Base-by-base conservation (phyloP, 768 basidiomycete genomes). In the Amanita jacksonii region DNA sequence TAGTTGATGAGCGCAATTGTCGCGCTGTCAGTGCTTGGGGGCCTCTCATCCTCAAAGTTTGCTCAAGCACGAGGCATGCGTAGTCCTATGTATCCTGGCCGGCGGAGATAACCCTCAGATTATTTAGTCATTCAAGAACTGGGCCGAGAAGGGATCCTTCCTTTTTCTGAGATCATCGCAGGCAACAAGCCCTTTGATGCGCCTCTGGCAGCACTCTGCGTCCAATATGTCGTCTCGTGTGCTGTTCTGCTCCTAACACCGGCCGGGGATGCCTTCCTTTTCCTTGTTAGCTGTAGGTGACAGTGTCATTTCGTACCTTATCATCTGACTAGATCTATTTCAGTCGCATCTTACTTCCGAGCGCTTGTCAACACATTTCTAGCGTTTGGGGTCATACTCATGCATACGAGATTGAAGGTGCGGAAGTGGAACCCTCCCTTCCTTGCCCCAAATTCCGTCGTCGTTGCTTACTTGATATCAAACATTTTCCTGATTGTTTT, bases 191-290 rank as follows among this genome's bases (percentile, higher is more conserved):
- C 81, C 0, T 81, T 77, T 58, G 65, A 70, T 44, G 72, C 79
- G 1, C 83, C 83, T 0, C 53, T 77, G 8, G 64, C 69, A 2
- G 79, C 78, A 0, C 63, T 84, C 4, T 61, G 65, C n/a, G 58
- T 73, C 4, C 76, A 76, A 55, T 73, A 61, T 44, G 61, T 15
- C 36, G 9, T 15, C 24, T 28, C 18, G 16, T 37, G 8, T 16
- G 57, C 65, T 27, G 56, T 67, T 32, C 62, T 68, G 16, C 60
- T 68, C 43, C 57, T 57, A 9, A 57, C 67, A 0, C 82, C 82
- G 0, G 69, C 79, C 0, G 81, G 81, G 6, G 81, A 83, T 48
- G 79, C 79, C 0, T 85, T 79, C 54, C 68, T 70, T 43, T 79
- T 85, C 57, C 67, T 76, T 31, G 61, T 79, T 64, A 72, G 48